Percentiles rank a stretch among this genome's conserved stretches.
Evolutionary conservation across 2,329 filamentous ascomycete genomes (phyloP).

Genomic region (Penicillium sp.): DNA sequence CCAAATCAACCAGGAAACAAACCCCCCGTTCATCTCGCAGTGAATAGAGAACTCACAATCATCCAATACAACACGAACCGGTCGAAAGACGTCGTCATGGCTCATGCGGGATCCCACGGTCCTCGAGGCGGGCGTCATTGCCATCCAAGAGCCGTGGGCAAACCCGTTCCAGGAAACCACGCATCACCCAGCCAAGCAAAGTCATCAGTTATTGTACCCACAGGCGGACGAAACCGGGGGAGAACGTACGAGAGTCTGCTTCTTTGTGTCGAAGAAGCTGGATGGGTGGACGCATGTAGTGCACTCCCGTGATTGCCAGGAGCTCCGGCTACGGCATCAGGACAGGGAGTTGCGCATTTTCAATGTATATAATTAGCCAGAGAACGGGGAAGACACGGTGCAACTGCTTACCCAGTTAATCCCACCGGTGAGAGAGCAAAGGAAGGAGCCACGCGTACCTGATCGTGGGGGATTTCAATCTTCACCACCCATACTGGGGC

Average conservation of each 20-base stretch:
- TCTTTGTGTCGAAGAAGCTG: not conserved
- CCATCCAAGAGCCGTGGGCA: slow-evolving; percentile 1
- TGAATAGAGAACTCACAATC: not conserved
- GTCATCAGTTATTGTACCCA: not conserved
- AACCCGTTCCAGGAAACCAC: not conserved
- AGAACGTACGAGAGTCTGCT: not conserved
- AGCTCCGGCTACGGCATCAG: not conserved
- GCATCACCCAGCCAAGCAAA: not conserved
- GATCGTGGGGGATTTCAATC: slow-evolving; percentile 6
- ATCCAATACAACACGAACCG: not conserved
- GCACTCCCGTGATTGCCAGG: not conserved
- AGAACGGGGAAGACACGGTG: not conserved
- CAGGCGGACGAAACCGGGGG: not conserved
- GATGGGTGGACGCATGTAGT: not conserved
- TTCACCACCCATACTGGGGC: slow-evolving; percentile 2
- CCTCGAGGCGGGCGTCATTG: not conserved
- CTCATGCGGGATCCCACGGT: not conserved
- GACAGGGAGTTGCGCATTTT: not conserved
- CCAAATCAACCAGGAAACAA: not conserved
- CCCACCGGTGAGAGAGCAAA: not conserved
- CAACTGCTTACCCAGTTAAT: not conserved
- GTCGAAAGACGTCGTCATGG: too few species aligned
- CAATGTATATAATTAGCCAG: slow-evolving; percentile 1
- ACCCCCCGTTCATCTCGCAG: not conserved
- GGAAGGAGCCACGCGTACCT: not conserved